Conservation (phyloP, 2,329 filamentous ascomycete species). For the Trichoderma guizhouense region DNA sequence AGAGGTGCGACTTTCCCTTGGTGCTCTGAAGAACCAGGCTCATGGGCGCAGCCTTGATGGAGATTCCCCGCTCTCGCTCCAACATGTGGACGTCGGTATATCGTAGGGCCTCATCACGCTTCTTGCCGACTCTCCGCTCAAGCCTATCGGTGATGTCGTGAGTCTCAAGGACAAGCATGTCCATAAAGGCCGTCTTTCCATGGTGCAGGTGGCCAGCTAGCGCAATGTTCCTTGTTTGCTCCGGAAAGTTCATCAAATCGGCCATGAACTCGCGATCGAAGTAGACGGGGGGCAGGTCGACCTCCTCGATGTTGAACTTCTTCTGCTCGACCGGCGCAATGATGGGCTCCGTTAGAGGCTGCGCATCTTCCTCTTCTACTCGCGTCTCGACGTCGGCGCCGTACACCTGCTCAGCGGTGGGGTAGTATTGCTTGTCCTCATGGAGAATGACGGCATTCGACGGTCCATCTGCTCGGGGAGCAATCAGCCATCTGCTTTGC, state of each 20-base stretch:
- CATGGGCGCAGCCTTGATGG: constrained; percentile 92
- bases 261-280: constrained; percentile 91
- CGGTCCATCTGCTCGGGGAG: constrained; percentile 59
- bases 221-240: constrained; percentile 90
- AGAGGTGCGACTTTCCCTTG: constrained; percentile 87
- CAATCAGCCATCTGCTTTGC: background rate
- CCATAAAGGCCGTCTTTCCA: constrained; percentile 97
- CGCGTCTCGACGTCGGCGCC: constrained; percentile 91
- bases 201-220: constrained; percentile 92
- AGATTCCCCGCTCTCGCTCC: constrained; percentile 85
- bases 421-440: constrained; percentile 99
- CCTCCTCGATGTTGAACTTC: constrained; percentile 92
- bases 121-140: constrained; percentile 76
- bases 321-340: constrained; percentile 90
- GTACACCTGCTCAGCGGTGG: constrained; percentile 94
- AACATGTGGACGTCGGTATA: constrained; percentile 92
- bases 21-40: constrained; percentile 84
- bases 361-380: constrained; percentile 95
- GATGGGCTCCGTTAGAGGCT: constrained; percentile 87
- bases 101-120: constrained; percentile 81
- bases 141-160: constrained; percentile 79
- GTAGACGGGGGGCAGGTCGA: constrained; percentile 81
- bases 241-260: constrained; percentile 92
- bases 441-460: constrained; percentile 97
- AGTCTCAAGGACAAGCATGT: constrained; percentile 95